Percentiles rank a stretch among this genome's conserved stretches.
Conservation (phyloP, 768 basidiomycete genomes). For the Tulasnella sp. region DNA sequence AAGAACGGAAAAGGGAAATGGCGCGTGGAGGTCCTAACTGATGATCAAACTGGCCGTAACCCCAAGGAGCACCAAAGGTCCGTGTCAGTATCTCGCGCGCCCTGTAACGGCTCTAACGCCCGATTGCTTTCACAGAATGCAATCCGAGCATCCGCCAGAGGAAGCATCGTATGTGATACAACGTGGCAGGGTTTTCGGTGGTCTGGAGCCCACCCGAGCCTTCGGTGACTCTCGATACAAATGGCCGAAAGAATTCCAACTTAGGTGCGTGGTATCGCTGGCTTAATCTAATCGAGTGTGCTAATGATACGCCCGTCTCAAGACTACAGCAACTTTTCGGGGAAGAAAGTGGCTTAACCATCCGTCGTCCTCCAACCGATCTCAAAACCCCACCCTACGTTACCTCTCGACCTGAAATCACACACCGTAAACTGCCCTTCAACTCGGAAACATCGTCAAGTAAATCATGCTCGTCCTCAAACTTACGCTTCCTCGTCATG, state of each 20-base stretch:
- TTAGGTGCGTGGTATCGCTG: slow-evolving; percentile 50
- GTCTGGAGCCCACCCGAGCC: slow-evolving; percentile 79
- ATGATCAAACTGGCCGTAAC: slow-evolving; percentile 95
- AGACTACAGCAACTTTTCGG: slow-evolving; percentile 66
- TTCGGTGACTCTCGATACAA: slow-evolving; percentile 92
- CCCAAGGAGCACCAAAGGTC: slow-evolving; percentile 79
- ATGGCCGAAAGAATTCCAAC: slow-evolving; percentile 70
- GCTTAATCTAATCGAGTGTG: slow-evolving; percentile 1
- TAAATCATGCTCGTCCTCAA: slow-evolving; percentile 33
- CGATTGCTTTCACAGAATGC: slow-evolving; percentile 51
- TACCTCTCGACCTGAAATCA: slow-evolving; percentile 75
- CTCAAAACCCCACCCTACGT: slow-evolving; percentile 94
- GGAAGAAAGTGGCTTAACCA: slow-evolving; percentile 54
- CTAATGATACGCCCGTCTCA: slow-evolving; percentile 12
- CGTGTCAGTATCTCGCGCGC: slow-evolving; percentile 29
- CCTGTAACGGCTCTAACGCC: slow-evolving; percentile 3
- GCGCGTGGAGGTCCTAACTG: slow-evolving; percentile 89
- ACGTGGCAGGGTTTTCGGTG: slow-evolving; percentile 79
- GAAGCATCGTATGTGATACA: slow-evolving; percentile 71
- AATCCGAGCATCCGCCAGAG: slow-evolving; percentile 74
- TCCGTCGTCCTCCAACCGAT: slow-evolving; percentile 57
- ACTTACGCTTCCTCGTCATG: slow-evolving; percentile 74
- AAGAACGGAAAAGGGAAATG: slow-evolving; percentile 67
- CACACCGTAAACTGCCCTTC: slow-evolving; percentile 65
- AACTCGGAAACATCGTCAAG: slow-evolving; percentile 34